phyloP scores from a whole-genome alignment of 148 eudicot genomes.

The Cornus suecica region DNA sequence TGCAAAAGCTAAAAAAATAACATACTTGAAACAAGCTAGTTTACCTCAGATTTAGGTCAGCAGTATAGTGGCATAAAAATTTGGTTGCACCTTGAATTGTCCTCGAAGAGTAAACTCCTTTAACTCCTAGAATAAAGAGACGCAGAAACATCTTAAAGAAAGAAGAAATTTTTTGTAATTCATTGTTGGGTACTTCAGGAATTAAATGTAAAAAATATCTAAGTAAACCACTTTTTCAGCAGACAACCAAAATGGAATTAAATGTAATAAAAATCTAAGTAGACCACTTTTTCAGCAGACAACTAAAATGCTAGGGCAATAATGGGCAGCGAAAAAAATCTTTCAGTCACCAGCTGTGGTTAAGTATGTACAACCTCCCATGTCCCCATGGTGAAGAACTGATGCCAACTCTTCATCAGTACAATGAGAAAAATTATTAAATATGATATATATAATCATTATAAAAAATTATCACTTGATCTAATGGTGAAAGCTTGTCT shows the following conservation, averaged over 20 bases:
- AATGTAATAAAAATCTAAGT: background rate
- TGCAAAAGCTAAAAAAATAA: background rate
- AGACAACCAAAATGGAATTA: background rate
- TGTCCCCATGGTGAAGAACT: background rate
- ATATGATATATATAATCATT: background rate
- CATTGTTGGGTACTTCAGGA: too few species aligned
- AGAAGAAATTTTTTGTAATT: too few species aligned
- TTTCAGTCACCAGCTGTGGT: background rate
- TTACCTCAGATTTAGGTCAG: constrained; percentile 49
- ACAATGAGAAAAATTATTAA: background rate
- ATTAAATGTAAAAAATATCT: background rate
- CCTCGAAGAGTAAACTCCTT: constrained; percentile 72
- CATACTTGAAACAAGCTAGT: background rate
- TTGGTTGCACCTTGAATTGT: constrained; percentile 66
- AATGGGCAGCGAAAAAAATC: background rate
- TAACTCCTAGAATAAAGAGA: constrained; percentile 50
- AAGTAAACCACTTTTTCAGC: background rate
- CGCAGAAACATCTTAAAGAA: background rate
- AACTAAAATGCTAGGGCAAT: background rate
- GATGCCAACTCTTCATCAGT: background rate
- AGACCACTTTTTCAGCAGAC: background rate
- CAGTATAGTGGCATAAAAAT: constrained; percentile 57
- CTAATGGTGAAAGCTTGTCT: too few species aligned
- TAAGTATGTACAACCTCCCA: background rate
- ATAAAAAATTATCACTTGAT: too few species aligned